Base-by-base conservation (phyloP, 441 rosid genomes). In the Francoa sonchifolia region DNA sequence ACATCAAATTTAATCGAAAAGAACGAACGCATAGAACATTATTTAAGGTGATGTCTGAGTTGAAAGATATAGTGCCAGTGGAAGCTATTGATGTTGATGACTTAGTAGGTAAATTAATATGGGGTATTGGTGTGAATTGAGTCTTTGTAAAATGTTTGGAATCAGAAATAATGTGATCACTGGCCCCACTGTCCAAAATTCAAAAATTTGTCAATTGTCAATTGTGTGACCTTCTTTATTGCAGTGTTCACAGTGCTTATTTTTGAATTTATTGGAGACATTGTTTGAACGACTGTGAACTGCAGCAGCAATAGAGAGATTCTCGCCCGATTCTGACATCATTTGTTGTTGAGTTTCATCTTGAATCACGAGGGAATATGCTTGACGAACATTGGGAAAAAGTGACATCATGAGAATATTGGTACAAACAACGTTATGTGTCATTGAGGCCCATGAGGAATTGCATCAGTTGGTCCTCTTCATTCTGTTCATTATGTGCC, bases 271-370 rank as follows among this genome's bases (percentile, higher is more conserved):
- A 9, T 28, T 27, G 29, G 33, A 53, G 3, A 8, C 22, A 13
- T 28, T 18, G 4, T 53, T 37, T 12, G 15, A 7, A 22, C 2
- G 33, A 3, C 39, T 20, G 1, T 53, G 14, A 4, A 36, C 6
- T 17, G 32, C 42, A 25, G 17, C 38, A 5, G 14, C 43, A 36
- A 53, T 44, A 13, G 37, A 44, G 12, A 53, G 36, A 13, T 8
- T 53, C 7, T 53, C 5, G 2, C 1, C 37, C 29, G 45, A 6
- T 37, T 38, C 15, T 29, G 40, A 19, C 19, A 38, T 37, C 26
- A 45, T 36, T 28, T 53, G 40, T 27, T 6, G 26, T 8, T 52
- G 16, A 16, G 36, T 17, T 34, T 52, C 57, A 5, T 52, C 57
- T 33, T 33, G 34, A 32, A 33, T 19, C 6, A 35, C 25, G 6